Conservation (phyloP, 2,329 filamentous ascomycete species). For the Xenoacremonium recifei region DNA sequence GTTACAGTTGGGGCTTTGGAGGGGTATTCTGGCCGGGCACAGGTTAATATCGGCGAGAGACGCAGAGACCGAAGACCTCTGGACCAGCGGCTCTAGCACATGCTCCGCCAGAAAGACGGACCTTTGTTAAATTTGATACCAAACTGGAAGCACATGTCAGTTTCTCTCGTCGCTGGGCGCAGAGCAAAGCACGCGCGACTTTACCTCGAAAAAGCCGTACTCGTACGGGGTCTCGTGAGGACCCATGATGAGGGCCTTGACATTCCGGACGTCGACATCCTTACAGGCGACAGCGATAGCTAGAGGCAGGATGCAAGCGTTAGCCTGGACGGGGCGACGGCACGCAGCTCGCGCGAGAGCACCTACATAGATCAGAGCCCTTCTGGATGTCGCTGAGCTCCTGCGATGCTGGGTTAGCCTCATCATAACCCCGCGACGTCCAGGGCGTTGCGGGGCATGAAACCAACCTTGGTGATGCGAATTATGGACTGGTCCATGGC, state of each 20-base stretch:
- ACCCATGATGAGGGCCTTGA: slow-evolving; percentile 85
- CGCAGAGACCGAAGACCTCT: not conserved
- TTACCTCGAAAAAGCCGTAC: slow-evolving; percentile 95
- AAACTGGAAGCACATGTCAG: slow-evolving; percentile 53
- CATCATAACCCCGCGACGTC: slow-evolving; percentile 11
- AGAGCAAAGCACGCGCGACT: slow-evolving; percentile 26
- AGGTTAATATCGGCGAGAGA: not conserved
- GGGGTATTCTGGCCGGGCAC: slow-evolving; percentile 68
- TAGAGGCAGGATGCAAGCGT: slow-evolving; percentile 30
- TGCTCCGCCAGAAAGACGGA: too few species aligned
- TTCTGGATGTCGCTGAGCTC: slow-evolving; percentile 86
- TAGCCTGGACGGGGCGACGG: not conserved
- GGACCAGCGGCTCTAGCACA: too few species aligned
- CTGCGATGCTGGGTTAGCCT: slow-evolving; percentile 39
- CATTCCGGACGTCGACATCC: slow-evolving; percentile 84
- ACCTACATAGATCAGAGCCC: slow-evolving; percentile 77
- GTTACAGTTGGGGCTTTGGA: slow-evolving; percentile 60
- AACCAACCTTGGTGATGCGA: slow-evolving; percentile 77
- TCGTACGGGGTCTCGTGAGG: slow-evolving; percentile 95
- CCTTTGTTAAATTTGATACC: slow-evolving; percentile 73
- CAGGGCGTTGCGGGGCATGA: slow-evolving; percentile 19
- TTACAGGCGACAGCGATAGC: slow-evolving; percentile 84
- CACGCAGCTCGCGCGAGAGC: not conserved
- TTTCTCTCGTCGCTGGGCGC: not conserved
- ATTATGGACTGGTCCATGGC: slow-evolving; percentile 76